phyloP scores from a whole-genome alignment of 257 asterid genomes.

The Capsicum chinense region DNA sequence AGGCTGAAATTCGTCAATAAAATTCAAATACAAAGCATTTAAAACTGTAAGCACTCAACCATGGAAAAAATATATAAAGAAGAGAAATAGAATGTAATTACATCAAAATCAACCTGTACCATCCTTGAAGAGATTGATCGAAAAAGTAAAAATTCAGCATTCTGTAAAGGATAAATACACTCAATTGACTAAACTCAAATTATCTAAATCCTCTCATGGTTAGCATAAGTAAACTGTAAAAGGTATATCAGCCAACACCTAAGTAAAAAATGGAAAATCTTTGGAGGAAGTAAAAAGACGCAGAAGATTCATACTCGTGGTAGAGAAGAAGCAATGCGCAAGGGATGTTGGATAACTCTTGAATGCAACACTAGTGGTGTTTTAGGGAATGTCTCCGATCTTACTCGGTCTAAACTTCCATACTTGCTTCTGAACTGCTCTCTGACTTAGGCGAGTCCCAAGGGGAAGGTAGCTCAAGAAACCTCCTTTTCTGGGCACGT shows the following conservation, averaged over 20 bases:
- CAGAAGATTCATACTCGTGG: neutral
- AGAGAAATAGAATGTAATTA: slow-evolving; percentile 2
- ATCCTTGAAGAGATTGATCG: neutral
- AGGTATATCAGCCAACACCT: slow-evolving; percentile 17
- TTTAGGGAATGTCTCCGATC: neutral
- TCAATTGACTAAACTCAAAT: neutral
- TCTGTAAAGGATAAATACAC: slow-evolving; percentile 24
- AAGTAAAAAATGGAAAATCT: neutral
- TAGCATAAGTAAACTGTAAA: neutral
- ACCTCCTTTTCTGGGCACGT: slow-evolving; percentile 30
- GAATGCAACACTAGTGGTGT: neutral
- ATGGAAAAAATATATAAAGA: neutral
- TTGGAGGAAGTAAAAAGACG: neutral
- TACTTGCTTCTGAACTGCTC: slow-evolving; percentile 26
- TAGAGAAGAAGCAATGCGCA: neutral
- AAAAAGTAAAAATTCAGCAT: neutral
- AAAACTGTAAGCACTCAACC: neutral
- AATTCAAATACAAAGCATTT: too few relatives aligned
- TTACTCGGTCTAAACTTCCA: neutral
- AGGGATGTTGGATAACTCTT: slow-evolving; percentile 7
- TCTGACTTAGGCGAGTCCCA: slow-evolving; percentile 22
- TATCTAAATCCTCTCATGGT: slow-evolving; percentile 10
- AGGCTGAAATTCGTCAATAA: neutral
- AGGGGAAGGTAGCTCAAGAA: slow-evolving; percentile 30
- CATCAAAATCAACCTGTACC: slow-evolving; percentile 10